Conservation (phyloP, 306 rosid species). For the Macrotyloma uniflorum region DNA sequence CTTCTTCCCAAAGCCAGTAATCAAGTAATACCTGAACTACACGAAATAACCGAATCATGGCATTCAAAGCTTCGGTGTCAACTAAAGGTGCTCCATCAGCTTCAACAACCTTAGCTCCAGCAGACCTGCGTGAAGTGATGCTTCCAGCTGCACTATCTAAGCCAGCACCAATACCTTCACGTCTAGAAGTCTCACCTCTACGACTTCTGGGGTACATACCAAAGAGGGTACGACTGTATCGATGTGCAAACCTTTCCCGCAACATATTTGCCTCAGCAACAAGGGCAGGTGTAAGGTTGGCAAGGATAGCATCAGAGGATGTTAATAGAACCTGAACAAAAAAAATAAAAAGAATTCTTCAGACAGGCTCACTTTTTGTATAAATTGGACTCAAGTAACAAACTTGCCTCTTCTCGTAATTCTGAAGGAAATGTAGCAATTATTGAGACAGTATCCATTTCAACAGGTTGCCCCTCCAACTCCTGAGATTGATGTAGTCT, state of each 20-base stretch:
- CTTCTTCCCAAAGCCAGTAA: not conserved
- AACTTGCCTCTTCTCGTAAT: slow-evolving; percentile 87
- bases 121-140: slow-evolving; percentile 73
- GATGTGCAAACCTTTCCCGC: slow-evolving; percentile 95
- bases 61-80: slow-evolving; percentile 78
- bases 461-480: slow-evolving; percentile 98
- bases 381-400: slow-evolving; percentile 2
- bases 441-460: slow-evolving; percentile 97
- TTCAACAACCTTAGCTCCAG: slow-evolving; percentile 79
- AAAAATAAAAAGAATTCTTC: slow-evolving; percentile 1
- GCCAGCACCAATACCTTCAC: slow-evolving; percentile 71
- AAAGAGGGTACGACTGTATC: slow-evolving; percentile 86
- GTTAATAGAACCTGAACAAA: slow-evolving; percentile 83
- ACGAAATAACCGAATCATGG: slow-evolving; percentile 87
- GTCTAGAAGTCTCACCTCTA: slow-evolving; percentile 87
- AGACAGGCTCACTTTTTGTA: not conserved
- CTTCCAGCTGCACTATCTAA: slow-evolving; percentile 68
- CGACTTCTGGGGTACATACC: slow-evolving; percentile 95
- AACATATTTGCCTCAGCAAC: slow-evolving; percentile 97
- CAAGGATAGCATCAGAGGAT: slow-evolving; percentile 93
- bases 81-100: slow-evolving; percentile 95
- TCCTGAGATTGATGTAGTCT: slow-evolving; percentile 93
- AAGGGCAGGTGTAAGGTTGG: slow-evolving; percentile 96
- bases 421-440: slow-evolving; percentile 98
- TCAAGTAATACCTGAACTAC: slow-evolving; percentile 71